phyloP scores from a whole-genome alignment of 75 land plant genomes.

The Ceratopteris richardii region DNA sequence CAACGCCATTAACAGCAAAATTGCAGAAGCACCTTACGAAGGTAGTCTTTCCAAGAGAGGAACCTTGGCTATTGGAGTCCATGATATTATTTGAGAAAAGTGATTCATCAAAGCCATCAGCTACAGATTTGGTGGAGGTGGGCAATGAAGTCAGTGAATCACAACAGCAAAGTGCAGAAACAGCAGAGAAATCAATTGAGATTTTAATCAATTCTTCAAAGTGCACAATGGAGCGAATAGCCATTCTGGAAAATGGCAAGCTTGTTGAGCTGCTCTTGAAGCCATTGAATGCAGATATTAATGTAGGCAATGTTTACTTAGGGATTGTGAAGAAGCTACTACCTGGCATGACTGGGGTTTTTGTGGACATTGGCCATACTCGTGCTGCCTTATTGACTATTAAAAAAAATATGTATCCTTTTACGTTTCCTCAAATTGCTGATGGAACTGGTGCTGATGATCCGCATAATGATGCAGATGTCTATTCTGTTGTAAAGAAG shows the following conservation, averaged over 20 bases:
- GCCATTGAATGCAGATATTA: conserved; percentile 78
- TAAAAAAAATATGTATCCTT: conserved; percentile 63
- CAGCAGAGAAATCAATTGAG: conserved; percentile 30
- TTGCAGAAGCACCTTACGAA: conserved; percentile 11
- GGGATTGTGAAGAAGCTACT: conserved; percentile 78
- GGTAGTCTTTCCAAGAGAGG: conserved; percentile 26
- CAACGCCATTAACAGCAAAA: not conserved
- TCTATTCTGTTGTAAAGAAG: conserved; percentile 6
- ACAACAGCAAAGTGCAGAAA: conserved; percentile 8
- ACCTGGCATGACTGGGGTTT: conserved; percentile 89
- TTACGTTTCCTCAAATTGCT: conserved; percentile 51
- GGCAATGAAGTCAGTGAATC: conserved; percentile 13
- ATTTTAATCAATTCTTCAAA: conserved; percentile 85
- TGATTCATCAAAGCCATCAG: conserved; percentile 1
- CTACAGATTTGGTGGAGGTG: not conserved
- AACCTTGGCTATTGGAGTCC: conserved; percentile 39
- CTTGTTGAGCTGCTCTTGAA: conserved; percentile 84
- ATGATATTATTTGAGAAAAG: conserved; percentile 9
- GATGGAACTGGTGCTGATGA: conserved; percentile 3
- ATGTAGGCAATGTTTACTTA: conserved; percentile 84
- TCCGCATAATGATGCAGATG: conserved; percentile 6
- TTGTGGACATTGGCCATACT: conserved; percentile 79
- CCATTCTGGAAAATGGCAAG: conserved; percentile 78
- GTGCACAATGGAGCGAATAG: conserved; percentile 95
- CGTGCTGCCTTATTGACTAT: conserved; percentile 68